Conservation (phyloP, 345 rosid genomes). For the Eucalyptus coolabah region DNA sequence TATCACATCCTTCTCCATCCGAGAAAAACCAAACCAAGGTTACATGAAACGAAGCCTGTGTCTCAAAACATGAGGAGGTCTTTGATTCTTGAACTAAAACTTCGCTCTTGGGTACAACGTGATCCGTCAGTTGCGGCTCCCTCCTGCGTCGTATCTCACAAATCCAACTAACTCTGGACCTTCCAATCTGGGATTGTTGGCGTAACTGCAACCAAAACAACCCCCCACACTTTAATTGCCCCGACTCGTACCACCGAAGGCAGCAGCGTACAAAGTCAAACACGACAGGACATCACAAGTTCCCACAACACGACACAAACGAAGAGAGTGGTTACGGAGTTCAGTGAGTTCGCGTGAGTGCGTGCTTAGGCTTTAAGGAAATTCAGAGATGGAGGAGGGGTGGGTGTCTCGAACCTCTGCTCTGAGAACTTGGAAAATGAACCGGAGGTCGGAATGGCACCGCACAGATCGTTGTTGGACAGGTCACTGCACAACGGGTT, state of each 20-base stretch:
- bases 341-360: neutral
- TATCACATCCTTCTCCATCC: neutral
- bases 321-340: neutral
- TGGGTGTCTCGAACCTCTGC: slow-evolving; percentile 25
- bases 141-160: slow-evolving; percentile 46
- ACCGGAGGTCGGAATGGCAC: slow-evolving; percentile 62
- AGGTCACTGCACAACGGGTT: slow-evolving; percentile 27
- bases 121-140: slow-evolving; percentile 23
- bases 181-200: slow-evolving; percentile 43
- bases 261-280: neutral
- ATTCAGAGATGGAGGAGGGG: neutral
- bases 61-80: neutral
- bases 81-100: neutral
- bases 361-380: neutral
- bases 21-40: neutral
- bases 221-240: neutral
- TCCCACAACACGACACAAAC: neutral
- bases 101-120: neutral
- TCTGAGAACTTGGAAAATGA: slow-evolving; percentile 50
- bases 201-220: slow-evolving; percentile 21
- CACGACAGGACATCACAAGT: neutral
- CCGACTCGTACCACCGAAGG: neutral
- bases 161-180: slow-evolving; percentile 73
- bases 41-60: neutral
- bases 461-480: slow-evolving; percentile 58